Evolutionary conservation across 306 rosid species (phyloP), one percentile per base, ranked within the genome.

Genomic region (Herpetospermum pedunculosum): DNA sequence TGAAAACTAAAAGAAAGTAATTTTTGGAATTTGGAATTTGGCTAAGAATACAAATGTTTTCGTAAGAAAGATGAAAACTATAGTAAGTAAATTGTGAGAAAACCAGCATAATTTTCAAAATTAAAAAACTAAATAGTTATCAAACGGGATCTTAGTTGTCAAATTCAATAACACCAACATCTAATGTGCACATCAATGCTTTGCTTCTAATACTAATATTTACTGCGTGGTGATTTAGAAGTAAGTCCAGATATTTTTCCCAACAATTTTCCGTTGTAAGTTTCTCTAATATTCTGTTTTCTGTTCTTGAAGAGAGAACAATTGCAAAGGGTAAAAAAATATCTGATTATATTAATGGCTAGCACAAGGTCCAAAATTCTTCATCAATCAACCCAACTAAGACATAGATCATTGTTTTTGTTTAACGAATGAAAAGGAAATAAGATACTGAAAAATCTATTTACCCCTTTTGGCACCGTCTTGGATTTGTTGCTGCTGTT

Each of bases 391-490:
- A 67, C 34, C 18, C 48, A 19, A 63, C 4, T 10, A n/a, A 63
- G 50, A 67, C 34, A 60, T 29, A 67, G 34, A 19, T 49, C 44
- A 71, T 23, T 4, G 32, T 50, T 49, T 49, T 23, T 4, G 32
- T 50, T 49, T 49, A 18, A 30, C 28, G 3, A 72, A 32, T 11
- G 19, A 34, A 53, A 25, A 34, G n/a, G 76, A 73, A 12, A 35
- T 10, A 13, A 38, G 23, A 73, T 54, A 37, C 16, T 43, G 29
- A 57, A 53, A 44, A 9, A 38, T 57, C 4, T 16, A 13, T 34
- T 82, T 87, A 92, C 97, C 97, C 80, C 92, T 78, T 83, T 86
- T n/a, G 90, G 79, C 46, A 81, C 76, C 1, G 84, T 79, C 81
- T 89, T 89, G 60, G 89, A 79, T 83, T 88, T 89, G 88, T 73